A percentile compares a stretch with the other conserved stretches of the same genome.
These are phyloP conservation scores for Populus davidiana DNA, from an alignment of 345 rosid genomes.

Conservation along the genomic window DNA sequence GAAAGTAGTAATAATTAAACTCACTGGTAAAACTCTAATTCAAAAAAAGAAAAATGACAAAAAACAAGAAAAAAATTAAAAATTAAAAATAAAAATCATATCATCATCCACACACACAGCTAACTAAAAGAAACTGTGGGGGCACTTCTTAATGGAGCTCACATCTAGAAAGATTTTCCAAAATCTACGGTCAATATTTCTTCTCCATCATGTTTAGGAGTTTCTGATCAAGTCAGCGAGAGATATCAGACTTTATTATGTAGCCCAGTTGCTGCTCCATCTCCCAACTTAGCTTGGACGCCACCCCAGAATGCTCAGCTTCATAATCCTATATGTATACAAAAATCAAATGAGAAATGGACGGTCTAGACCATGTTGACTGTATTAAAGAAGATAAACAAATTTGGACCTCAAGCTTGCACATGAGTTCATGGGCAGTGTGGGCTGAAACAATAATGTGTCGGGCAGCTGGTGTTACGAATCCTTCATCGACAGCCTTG, in stretches of 20 bases:
- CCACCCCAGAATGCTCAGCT: slow-evolving; percentile 47
- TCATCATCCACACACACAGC: slow-evolving; percentile 20
- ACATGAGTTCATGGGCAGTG: slow-evolving; percentile 67
- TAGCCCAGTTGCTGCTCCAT: slow-evolving; percentile 57
- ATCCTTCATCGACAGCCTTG: slow-evolving; percentile 83
- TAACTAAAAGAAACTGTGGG: slow-evolving; percentile 22
- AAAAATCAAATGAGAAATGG: neutral
- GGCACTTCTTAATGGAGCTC: slow-evolving; percentile 18
- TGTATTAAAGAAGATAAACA: neutral
- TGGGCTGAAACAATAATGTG: slow-evolving; percentile 72
- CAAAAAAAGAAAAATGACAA: neutral
- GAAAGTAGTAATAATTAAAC: slow-evolving; percentile 8
- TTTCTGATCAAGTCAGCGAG: slow-evolving; percentile 39
- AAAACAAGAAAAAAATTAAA: neutral
- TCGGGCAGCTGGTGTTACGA: slow-evolving; percentile 65
- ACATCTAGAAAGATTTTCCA: slow-evolving; percentile 28
- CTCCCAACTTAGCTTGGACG: slow-evolving; percentile 59
- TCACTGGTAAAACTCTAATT: slow-evolving; percentile 16
- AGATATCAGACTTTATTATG: slow-evolving; percentile 45
- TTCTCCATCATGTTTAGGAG: neutral
- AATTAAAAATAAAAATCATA: slow-evolving; percentile 1
- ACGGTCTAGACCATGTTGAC: neutral
- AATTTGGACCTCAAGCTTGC: slow-evolving; percentile 57
- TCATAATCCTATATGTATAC: slow-evolving; percentile 45
- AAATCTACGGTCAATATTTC: neutral